Conservation (phyloP, 2,329 filamentous ascomycete genomes). For the Claviceps sp. region DNA sequence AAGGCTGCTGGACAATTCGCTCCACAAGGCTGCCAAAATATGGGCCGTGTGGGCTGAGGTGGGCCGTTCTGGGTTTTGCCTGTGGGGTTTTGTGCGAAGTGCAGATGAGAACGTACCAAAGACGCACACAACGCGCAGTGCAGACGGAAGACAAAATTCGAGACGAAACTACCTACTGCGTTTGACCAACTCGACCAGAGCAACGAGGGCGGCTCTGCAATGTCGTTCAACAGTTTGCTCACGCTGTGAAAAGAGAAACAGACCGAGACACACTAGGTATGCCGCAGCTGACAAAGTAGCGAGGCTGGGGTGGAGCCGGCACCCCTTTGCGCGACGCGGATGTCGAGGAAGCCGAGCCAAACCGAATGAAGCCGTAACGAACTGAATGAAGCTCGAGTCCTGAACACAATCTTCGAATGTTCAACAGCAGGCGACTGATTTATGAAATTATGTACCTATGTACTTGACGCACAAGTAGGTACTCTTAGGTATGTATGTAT, state of each 20-base stretch:
- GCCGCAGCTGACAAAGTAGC: neutral
- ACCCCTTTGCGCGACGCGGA: constrained; percentile 4
- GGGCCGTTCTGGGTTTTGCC: no score
- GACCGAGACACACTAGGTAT: neutral
- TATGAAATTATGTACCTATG: constrained; percentile 3
- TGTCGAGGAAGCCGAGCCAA: constrained; percentile 3
- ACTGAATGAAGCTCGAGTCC: neutral
- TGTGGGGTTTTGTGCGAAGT: no score
- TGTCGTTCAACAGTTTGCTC: no score
- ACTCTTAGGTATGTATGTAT: neutral
- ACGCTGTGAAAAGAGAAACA: neutral
- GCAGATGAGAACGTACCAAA: no score
- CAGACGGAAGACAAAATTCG: neutral
- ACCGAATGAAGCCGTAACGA: neutral
- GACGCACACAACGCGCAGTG: neutral
- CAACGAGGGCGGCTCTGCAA: no score
- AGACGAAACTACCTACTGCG: neutral
- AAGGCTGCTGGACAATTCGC: neutral
- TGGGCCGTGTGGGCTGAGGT: neutral
- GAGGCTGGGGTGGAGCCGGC: neutral
- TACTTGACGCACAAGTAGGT: constrained; percentile 31
- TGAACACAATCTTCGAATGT: constrained; percentile 2
- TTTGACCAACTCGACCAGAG: neutral
- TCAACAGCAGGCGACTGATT: constrained; percentile 6
- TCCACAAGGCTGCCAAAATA: neutral